phyloP scores from a whole-genome alignment of 495 filamentous ascomycete species.

The Penicillium paxilli region DNA sequence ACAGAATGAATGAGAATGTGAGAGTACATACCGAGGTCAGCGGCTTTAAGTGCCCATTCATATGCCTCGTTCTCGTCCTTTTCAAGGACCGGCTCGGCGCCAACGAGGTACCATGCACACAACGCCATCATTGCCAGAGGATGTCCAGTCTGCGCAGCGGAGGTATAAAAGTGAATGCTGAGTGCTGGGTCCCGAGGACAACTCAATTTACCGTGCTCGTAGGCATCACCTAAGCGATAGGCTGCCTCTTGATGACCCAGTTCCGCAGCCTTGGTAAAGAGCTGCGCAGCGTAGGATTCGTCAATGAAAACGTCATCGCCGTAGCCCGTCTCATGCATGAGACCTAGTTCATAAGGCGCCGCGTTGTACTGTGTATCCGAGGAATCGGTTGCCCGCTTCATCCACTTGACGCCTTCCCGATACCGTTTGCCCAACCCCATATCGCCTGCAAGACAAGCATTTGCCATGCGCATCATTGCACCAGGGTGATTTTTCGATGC shows the following conservation, averaged over 20 bases:
- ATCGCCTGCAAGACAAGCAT: constrained; percentile 85
- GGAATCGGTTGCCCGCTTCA: constrained; percentile 87
- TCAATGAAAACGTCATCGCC: constrained; percentile 93
- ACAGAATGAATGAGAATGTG: constrained; percentile 3
- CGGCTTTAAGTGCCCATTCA: constrained; percentile 89
- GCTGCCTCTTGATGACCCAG: constrained; percentile 84
- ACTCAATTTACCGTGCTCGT: constrained; percentile 85
- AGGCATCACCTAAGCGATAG: constrained; percentile 90
- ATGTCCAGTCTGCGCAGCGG: constrained; percentile 80
- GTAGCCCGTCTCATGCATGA: constrained; percentile 84
- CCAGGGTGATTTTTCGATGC: constrained; percentile 94
- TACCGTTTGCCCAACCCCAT: constrained; percentile 83
- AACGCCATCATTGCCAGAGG: constrained; percentile 96
- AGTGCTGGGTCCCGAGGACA: constrained; percentile 91
- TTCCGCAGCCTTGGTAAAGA: constrained; percentile 93
- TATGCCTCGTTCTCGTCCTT: constrained; percentile 96
- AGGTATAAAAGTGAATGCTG: constrained; percentile 96
- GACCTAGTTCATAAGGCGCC: constrained; percentile 86
- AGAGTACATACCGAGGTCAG: constrained; percentile 67
- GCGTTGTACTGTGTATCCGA: constrained; percentile 90
- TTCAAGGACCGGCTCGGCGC: constrained; percentile 87
- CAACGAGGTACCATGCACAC: constrained; percentile 98
- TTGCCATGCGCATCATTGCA: constrained; percentile 87
- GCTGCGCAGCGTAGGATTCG: constrained; percentile 83
- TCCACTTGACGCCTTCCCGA: constrained; percentile 92